Conservation (phyloP, 2,329 filamentous ascomycete species). For the Talaromyces marneffei region DNA sequence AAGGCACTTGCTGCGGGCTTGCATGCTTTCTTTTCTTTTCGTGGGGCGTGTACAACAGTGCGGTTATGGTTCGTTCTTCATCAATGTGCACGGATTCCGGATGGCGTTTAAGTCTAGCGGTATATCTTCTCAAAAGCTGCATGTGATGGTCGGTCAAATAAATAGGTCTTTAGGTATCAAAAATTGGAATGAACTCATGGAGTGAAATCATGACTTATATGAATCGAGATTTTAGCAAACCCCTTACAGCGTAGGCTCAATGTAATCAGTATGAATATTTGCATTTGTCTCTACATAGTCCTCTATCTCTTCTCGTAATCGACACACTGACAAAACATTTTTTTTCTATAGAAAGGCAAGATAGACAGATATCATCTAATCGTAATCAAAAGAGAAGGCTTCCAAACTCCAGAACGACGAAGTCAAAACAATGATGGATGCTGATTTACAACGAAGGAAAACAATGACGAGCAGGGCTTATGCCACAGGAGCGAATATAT, state of each 20-base stretch:
- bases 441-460: background rate
- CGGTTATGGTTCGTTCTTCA: background rate
- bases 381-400: slow-evolving; percentile 2
- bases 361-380: slow-evolving; percentile 3
- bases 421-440: background rate
- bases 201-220: background rate
- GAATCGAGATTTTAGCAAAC: background rate
- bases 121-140: background rate
- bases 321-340: background rate
- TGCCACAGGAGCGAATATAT: slow-evolving; percentile 61
- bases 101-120: background rate
- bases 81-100: no score
- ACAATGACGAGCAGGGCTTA: slow-evolving; percentile 21
- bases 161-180: background rate
- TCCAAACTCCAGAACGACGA: background rate
- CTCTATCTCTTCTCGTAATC: background rate
- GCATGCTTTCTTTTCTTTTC: no score
- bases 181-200: background rate
- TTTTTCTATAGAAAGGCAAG: background rate
- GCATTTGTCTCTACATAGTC: background rate
- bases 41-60: background rate
- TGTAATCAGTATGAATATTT: background rate
- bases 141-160: background rate
- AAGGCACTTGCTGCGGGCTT: background rate
- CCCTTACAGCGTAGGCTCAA: background rate